Conservation (phyloP, 495 filamentous ascomycete genomes). For the Collariella sp. region DNA sequence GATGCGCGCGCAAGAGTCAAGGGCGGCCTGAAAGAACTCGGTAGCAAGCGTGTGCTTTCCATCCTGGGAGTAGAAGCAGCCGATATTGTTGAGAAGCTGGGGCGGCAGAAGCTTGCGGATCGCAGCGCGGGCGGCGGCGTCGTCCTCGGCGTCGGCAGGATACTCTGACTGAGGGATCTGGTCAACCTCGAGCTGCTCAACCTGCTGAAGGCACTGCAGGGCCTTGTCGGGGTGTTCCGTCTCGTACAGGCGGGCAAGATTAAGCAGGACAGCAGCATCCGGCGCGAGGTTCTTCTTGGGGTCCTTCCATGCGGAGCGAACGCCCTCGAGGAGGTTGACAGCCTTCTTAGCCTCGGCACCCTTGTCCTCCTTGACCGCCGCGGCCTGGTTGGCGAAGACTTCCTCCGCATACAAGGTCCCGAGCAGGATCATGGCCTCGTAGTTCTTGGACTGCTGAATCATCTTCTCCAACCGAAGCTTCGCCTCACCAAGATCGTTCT, state of each 20-base stretch:
- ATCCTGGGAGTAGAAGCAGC: slow-evolving; percentile 81
- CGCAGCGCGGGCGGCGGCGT: slow-evolving; percentile 46
- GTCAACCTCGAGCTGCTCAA: slow-evolving; percentile 78
- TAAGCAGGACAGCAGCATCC: slow-evolving; percentile 84
- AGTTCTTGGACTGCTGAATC: slow-evolving; percentile 70
- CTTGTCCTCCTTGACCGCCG: slow-evolving; percentile 77
- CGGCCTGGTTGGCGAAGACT: slow-evolving; percentile 67
- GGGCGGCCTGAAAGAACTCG: slow-evolving; percentile 76
- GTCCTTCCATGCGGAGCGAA: slow-evolving; percentile 86
- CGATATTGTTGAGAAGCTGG: slow-evolving; percentile 93
- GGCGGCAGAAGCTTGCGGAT: slow-evolving; percentile 72
- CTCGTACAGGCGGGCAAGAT: slow-evolving; percentile 87
- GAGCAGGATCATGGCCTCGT: slow-evolving; percentile 86
- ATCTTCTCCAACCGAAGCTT: slow-evolving; percentile 93
- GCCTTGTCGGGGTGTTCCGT: slow-evolving; percentile 76
- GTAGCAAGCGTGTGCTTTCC: slow-evolving; percentile 77
- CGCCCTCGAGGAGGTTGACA: slow-evolving; percentile 67
- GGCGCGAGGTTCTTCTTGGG: slow-evolving; percentile 66
- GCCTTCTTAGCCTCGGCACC: slow-evolving; percentile 73
- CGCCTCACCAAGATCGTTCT: slow-evolving; percentile 77
- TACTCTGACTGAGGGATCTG: slow-evolving; percentile 59
- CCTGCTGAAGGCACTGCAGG: slow-evolving; percentile 78
- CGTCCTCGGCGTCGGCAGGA: slow-evolving; percentile 53
- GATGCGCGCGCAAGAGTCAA: slow-evolving; percentile 74
- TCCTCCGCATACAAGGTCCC: slow-evolving; percentile 90